Evolutionary conservation across 768 basidiomycete species (phyloP), one percentile per base, ranked within the genome.

Genomic region (Phlegmacium glaucopus): DNA sequence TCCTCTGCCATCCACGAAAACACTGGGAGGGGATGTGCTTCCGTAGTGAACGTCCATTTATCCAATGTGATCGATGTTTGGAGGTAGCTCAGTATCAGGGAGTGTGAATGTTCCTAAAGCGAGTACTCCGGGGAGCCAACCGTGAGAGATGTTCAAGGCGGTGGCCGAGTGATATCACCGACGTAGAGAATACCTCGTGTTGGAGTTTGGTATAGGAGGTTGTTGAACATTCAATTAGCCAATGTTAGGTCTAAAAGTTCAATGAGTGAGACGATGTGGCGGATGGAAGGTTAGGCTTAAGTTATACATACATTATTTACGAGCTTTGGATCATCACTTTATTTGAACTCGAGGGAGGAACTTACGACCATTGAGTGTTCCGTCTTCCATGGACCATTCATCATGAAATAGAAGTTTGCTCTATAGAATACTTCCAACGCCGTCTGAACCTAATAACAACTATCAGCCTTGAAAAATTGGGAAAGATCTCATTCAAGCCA

Each of bases 11-110:
- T 80, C 85, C 83, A 87, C 39, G 71, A 56, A 56, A 88, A 84
- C 27, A 87, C 72, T 8, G 86, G 87, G 13, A 90, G 70, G 9
- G 90, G 86, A 61, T 91, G 90, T 4, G 88, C 90, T 63, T 83
- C 81, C 2, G 81, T 83, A 51, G 81, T 82, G 54, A 83, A 81
- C 13, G 82, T 79, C 76, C 78, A 83, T 53, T 70, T 57, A 32
- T 80, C 75, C 39, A 83, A 55, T 6, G 80, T 71, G 47, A 88
- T 52, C 3, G n/a, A n/a, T n/a, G n/a, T n/a, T n/a, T n/a, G n/a
- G n/a, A n/a, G n/a, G n/a, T n/a, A n/a, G n/a, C n/a, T n/a, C 60
- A 12, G 46, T 16, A n/a, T 47, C 18, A 6, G 57, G 60, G 28
- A 83, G 70, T 4, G 72, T 73, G 47, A 76, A 65, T 2, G 72